Conservation (phyloP, 371 early-diverging fungal species). For the Nematocida ironsii region DNA sequence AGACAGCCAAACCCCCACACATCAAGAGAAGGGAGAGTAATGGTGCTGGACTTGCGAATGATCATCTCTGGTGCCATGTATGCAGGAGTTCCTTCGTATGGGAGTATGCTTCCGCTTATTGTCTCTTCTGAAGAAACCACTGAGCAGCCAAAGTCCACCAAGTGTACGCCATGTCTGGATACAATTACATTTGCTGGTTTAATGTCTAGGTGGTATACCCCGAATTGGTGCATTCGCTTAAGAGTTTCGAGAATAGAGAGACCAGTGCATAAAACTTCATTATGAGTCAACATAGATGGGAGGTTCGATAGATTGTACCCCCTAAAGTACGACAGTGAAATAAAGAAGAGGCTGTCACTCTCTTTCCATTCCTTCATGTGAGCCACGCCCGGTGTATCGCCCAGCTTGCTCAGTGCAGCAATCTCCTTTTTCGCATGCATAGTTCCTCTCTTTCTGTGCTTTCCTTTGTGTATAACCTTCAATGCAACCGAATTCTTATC, state of each 20-base stretch:
- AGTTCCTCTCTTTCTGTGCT: slow-evolving; percentile 34
- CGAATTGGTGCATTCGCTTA: slow-evolving; percentile 17
- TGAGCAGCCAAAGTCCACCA: slow-evolving; percentile 55
- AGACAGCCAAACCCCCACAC: slow-evolving; percentile 60
- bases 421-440: slow-evolving; percentile 51
- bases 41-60: not conserved
- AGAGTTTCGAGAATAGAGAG: slow-evolving; percentile 37
- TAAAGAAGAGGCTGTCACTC: slow-evolving; percentile 12
- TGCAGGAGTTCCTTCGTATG: slow-evolving; percentile 53
- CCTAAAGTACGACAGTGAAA: slow-evolving; percentile 6
- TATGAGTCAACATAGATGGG: not conserved
- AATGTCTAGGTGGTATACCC: slow-evolving; percentile 54
- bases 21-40: slow-evolving; percentile 32
- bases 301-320: slow-evolving; percentile 1
- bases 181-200: slow-evolving; percentile 51
- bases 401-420: not conserved
- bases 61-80: slow-evolving; percentile 59
- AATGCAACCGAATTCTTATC: slow-evolving; percentile 76
- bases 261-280: not conserved
- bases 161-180: not conserved
- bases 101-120: slow-evolving; percentile 18
- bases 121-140: not conserved
- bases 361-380: slow-evolving; percentile 39
- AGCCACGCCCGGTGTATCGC: slow-evolving; percentile 3
- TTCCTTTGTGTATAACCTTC: slow-evolving; percentile 75